Evolutionary conservation across 1,284 basidiomycete species (phyloP).

Genomic region (Cryptococcus depauperatus): DNA sequence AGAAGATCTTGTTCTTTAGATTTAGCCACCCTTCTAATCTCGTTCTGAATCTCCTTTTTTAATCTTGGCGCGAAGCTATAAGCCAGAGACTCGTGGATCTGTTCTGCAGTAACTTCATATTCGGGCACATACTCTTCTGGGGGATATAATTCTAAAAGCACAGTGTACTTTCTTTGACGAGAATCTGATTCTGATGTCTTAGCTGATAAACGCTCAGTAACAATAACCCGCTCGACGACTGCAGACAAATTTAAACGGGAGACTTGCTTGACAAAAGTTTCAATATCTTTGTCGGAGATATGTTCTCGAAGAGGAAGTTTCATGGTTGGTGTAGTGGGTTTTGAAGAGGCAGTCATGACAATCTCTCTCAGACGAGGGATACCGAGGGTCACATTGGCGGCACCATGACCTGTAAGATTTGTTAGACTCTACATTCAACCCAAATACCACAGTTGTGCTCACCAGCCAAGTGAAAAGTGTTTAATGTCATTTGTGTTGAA

Average conservation of each 20-base stretch:
- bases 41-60: conserved; percentile 75
- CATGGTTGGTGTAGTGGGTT: conserved; percentile 99
- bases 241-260: conserved; percentile 82
- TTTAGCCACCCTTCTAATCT: conserved; percentile 78
- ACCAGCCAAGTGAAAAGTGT: conserved; percentile 99
- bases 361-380: conserved; percentile 98
- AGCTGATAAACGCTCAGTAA: conserved; percentile 68
- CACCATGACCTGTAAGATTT: conserved; percentile 70
- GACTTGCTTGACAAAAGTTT: conserved; percentile 82
- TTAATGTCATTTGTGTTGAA: conserved; percentile 99
- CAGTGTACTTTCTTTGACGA: conserved; percentile 72
- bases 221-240: conserved; percentile 73
- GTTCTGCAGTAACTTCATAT: conserved; percentile 66
- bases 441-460: conserved; percentile 27
- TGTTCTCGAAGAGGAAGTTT: conserved; percentile 60
- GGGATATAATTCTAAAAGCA: conserved; percentile 82
- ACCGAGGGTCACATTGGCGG: conserved; percentile 97
- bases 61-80: conserved; percentile 73
- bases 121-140: conserved; percentile 74
- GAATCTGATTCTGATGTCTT: conserved; percentile 52
- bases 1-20: conserved; percentile 75
- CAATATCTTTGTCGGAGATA: conserved; percentile 55
- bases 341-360: conserved; percentile 95
- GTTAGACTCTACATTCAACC: background rate
- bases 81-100: conserved; percentile 68